Evolutionary conservation across 1,284 basidiomycete genomes (phyloP).

Genomic region (Rhodotorula mucilaginosa): DNA sequence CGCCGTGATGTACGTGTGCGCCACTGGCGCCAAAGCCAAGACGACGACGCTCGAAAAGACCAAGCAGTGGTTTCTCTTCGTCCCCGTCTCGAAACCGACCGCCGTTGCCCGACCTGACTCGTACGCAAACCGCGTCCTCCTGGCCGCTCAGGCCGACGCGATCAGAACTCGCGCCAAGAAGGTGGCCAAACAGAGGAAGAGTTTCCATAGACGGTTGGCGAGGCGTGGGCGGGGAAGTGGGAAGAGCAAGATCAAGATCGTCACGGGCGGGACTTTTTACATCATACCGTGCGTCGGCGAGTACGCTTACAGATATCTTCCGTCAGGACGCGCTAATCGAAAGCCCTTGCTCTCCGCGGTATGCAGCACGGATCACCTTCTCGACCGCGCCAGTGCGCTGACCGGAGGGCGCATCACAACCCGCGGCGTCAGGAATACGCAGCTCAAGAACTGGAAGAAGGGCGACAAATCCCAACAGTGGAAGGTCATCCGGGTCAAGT

Average conservation of each 20-base stretch:
- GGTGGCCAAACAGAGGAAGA: slow-evolving; percentile 26
- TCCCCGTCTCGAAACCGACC: slow-evolving; percentile 26
- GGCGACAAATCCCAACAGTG: slow-evolving; percentile 7
- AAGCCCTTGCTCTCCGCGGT: too few species aligned
- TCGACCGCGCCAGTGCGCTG: slow-evolving; percentile 23
- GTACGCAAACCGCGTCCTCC: slow-evolving; percentile 21
- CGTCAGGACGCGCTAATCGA: too few species aligned
- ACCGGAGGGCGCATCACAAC: slow-evolving; percentile 19
- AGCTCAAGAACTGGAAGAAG: slow-evolving; percentile 3
- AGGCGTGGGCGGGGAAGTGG: slow-evolving; percentile 11
- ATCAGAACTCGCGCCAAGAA: slow-evolving; percentile 36
- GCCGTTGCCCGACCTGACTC: slow-evolving; percentile 1
- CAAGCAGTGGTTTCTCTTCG: slow-evolving; percentile 30
- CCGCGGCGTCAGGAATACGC: slow-evolving; percentile 10
- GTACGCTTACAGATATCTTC: too few species aligned
- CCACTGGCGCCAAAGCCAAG: slow-evolving; percentile 5
- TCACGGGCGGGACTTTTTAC: slow-evolving; percentile 23
- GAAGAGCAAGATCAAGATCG: slow-evolving; percentile 22
- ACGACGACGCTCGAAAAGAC: slow-evolving; percentile 36
- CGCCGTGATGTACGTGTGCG: slow-evolving; percentile 33
- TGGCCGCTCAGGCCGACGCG: slow-evolving; percentile 35
- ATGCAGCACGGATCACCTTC: slow-evolving; percentile 17
- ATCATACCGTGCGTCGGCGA: slow-evolving; percentile 7
- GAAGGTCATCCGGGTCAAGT: not conserved
- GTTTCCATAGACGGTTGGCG: slow-evolving; percentile 13